Conservation (phyloP, 768 basidiomycete genomes). For the Pisolithus marmoratus region DNA sequence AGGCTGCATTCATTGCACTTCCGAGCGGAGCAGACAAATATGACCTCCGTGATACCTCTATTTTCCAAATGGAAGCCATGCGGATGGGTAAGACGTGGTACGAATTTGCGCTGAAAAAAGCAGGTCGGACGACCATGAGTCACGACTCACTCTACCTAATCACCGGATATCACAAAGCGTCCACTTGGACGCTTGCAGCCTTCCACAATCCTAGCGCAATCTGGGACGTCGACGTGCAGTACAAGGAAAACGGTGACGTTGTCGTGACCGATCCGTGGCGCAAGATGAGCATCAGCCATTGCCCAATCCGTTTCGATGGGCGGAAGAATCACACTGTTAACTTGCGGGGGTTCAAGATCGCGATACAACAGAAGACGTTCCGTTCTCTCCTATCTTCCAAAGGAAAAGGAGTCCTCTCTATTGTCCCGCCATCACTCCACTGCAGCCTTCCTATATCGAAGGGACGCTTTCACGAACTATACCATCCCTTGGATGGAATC, state of each 20-base stretch:
- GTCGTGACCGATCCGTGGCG: background rate
- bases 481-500: background rate
- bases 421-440: background rate
- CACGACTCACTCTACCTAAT: slow-evolving; percentile 19
- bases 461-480: background rate
- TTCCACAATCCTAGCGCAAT: slow-evolving; percentile 1
- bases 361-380: background rate
- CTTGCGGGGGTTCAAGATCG: slow-evolving; percentile 15
- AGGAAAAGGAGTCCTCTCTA: background rate
- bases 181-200: slow-evolving; percentile 19
- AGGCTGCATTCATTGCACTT: slow-evolving; percentile 25
- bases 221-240: background rate
- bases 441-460: background rate
- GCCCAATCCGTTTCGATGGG: background rate
- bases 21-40: slow-evolving; percentile 20
- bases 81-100: slow-evolving; percentile 20
- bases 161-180: slow-evolving; percentile 22
- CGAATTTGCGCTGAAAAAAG: slow-evolving; percentile 7
- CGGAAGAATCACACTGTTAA: slow-evolving; percentile 13
- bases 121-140: background rate
- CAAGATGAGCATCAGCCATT: background rate
- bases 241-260: background rate
- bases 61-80: slow-evolving; percentile 14
- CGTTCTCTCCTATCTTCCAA: background rate
- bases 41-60: slow-evolving; percentile 4